phyloP scores from a whole-genome alignment of 1,284 basidiomycete genomes.

The Ustilago shanxiensis region DNA sequence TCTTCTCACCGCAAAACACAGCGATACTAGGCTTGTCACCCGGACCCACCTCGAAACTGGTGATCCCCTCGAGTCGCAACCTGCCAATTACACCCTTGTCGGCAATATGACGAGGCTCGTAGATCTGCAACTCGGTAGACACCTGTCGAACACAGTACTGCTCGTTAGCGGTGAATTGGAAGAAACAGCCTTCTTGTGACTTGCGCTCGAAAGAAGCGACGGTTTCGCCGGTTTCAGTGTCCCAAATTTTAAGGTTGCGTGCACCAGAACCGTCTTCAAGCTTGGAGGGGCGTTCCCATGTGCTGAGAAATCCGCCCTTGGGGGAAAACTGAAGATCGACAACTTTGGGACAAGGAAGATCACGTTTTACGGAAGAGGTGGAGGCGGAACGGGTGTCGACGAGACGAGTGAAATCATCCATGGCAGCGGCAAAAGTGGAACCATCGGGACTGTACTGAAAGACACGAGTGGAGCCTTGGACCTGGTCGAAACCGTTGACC shows the following conservation, averaged over 20 bases:
- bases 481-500: constrained; percentile 76
- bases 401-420: constrained; percentile 82
- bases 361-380: constrained; percentile 52
- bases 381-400: constrained; percentile 73
- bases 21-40: constrained; percentile 86
- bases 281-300: constrained; percentile 88
- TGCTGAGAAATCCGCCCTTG: constrained; percentile 88
- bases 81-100: constrained; percentile 83
- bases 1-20: constrained; percentile 93
- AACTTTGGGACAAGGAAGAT: constrained; percentile 76
- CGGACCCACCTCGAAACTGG: constrained; percentile 81
- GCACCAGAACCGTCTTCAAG: constrained; percentile 81
- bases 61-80: constrained; percentile 83
- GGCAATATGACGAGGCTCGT: constrained; percentile 80
- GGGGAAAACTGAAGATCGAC: constrained; percentile 92
- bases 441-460: constrained; percentile 90
- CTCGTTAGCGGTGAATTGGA: constrained; percentile 92
- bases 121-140: constrained; percentile 88
- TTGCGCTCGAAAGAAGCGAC: constrained; percentile 86
- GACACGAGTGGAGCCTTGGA: constrained; percentile 79
- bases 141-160: constrained; percentile 87
- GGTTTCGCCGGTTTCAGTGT: constrained; percentile 82
- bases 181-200: constrained; percentile 78
- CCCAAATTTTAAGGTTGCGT: constrained; percentile 89
- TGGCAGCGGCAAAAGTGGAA: constrained; percentile 84